Conservation (phyloP, 2,329 filamentous ascomycete genomes). For the Chrysoporthe cubensis region DNA sequence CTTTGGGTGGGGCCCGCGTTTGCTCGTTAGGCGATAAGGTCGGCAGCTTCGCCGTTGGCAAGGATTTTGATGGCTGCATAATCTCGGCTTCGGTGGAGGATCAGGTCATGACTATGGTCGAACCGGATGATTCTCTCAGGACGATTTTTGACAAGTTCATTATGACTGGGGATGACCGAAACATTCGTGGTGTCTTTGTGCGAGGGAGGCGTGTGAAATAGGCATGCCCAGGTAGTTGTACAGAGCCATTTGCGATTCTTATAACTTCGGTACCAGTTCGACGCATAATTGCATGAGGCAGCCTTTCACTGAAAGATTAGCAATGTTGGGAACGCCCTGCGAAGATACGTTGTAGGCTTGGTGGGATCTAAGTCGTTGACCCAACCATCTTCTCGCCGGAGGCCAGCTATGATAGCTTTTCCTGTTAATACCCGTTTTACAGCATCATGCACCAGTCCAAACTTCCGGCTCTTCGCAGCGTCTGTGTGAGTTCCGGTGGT, state of each 20-base stretch:
- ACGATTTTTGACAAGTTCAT: conserved; percentile 65
- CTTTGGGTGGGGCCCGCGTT: conserved; percentile 63
- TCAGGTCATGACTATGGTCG: conserved; percentile 56
- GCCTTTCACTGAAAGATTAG: too few species aligned
- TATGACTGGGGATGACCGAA: conserved; percentile 68
- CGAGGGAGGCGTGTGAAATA: conserved; percentile 42
- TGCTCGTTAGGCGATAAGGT: conserved; percentile 57
- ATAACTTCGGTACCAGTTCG: not conserved
- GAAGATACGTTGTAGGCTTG: too few species aligned
- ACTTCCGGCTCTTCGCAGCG: too few species aligned
- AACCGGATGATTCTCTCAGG: conserved; percentile 50
- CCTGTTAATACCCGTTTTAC: too few species aligned
- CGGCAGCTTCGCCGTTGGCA: conserved; percentile 61
- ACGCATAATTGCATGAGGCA: too few species aligned
- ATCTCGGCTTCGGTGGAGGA: conserved; percentile 45
- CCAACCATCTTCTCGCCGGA: too few species aligned
- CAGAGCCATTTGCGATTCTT: not conserved
- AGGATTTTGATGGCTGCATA: conserved; percentile 64
- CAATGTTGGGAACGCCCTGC: too few species aligned
- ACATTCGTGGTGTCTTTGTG: conserved; percentile 60
- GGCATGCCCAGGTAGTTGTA: not conserved
- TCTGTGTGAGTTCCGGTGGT: too few species aligned
- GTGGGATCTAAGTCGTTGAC: too few species aligned
- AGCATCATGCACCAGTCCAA: too few species aligned
- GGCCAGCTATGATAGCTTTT: too few species aligned